Conservation (phyloP, 1,284 basidiomycete species). For the Afroboletus lepidellus region DNA sequence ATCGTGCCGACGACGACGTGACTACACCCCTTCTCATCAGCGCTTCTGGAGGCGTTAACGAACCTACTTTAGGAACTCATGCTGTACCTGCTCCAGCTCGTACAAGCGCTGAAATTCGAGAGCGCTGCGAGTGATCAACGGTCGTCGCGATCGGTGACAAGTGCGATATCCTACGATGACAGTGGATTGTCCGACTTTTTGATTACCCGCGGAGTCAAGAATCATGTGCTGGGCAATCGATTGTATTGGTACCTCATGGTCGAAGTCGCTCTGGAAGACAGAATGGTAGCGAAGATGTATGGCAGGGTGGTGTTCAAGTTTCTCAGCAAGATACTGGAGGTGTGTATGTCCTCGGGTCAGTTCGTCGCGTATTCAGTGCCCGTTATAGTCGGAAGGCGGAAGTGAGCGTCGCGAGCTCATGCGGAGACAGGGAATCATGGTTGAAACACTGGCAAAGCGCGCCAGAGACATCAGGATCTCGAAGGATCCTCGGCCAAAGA, state of each 20-base stretch:
- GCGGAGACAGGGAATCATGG: constrained; percentile 81
- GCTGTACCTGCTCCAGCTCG: constrained; percentile 92
- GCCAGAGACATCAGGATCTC: constrained; percentile 86
- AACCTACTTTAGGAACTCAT: constrained; percentile 72
- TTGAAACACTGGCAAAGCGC: constrained; percentile 79
- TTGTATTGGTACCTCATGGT: constrained; percentile 99
- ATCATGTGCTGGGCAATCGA: constrained; percentile 84
- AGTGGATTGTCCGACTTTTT: constrained; percentile 90
- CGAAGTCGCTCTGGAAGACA: constrained; percentile 77
- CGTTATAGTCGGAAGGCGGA: constrained; percentile 63
- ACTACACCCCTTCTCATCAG: constrained; percentile 24
- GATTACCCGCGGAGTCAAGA: constrained; percentile 80
- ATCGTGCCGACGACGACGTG: constrained; percentile 92
- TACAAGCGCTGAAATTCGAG: constrained; percentile 97
- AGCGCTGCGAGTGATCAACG: constrained; percentile 70
- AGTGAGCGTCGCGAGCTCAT: constrained; percentile 78
- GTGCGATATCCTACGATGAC: constrained; percentile 76
- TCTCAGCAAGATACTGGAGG: constrained; percentile 83
- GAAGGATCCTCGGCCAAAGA: constrained; percentile 93
- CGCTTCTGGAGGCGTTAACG: constrained; percentile 1
- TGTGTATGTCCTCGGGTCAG: constrained; percentile 34
- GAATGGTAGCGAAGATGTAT: constrained; percentile 88
- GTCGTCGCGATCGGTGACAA: constrained; percentile 63
- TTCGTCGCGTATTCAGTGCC: constrained; percentile 8
- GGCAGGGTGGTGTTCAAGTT: constrained; percentile 87